These are phyloP conservation scores for Knufia fluminis DNA, from an alignment of 2,329 filamentous ascomycete species.

Conservation along the genomic window DNA sequence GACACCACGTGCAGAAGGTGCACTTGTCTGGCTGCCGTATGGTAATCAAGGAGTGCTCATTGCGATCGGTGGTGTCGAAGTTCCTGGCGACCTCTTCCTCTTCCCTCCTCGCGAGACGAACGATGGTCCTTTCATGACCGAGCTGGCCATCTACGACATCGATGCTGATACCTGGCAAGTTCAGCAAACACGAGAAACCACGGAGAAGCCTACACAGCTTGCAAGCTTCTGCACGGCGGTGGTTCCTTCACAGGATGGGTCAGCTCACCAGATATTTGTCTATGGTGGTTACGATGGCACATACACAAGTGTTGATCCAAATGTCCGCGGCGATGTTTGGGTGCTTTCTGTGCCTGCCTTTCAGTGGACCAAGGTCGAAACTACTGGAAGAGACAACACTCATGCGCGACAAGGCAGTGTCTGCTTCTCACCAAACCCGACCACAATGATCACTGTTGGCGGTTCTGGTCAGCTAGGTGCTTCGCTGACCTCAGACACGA, in stretches of 20 bases:
- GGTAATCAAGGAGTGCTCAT: slow-evolving; percentile 30
- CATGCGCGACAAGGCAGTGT: background rate
- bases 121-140: slow-evolving; percentile 28
- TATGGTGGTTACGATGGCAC: slow-evolving; percentile 29
- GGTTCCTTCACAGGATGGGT: slow-evolving; percentile 30
- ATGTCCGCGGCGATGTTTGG: slow-evolving; percentile 28
- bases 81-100: slow-evolving; percentile 16
- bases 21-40: slow-evolving; percentile 53
- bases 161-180: slow-evolving; percentile 28
- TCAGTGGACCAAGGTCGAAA: slow-evolving; percentile 22
- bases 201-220: slow-evolving; percentile 26
- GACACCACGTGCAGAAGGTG: slow-evolving; percentile 51
- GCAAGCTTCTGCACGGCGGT: slow-evolving; percentile 35
- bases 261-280: slow-evolving; percentile 30
- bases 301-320: background rate
- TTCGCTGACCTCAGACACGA: background rate
- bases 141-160: slow-evolving; percentile 32
- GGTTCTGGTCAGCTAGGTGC: background rate
- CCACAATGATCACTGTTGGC: background rate
- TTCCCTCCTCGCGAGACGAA: slow-evolving; percentile 3
- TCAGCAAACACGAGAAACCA: slow-evolving; percentile 32
- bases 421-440: background rate
- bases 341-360: slow-evolving; percentile 30
- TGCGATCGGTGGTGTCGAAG: slow-evolving; percentile 30
- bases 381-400: too few species aligned